Percentiles rank a stretch among this genome's conserved stretches.
These are phyloP conservation scores for Clonostachys sp. DNA, from an alignment of 2,329 filamentous ascomycete species.

Conservation along the genomic window DNA sequence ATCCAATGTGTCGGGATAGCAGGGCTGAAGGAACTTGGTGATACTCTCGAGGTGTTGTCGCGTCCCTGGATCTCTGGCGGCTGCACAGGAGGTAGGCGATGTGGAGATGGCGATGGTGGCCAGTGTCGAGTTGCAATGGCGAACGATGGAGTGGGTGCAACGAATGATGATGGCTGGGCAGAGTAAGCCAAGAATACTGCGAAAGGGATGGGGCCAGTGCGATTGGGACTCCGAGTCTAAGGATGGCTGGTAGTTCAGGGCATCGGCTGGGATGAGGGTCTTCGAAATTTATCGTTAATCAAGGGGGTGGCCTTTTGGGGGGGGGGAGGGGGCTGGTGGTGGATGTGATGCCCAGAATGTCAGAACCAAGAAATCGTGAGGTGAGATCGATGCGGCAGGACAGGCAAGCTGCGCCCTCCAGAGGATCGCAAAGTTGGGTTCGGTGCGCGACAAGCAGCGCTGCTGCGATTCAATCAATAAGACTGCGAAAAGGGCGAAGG, in stretches of 20 bases:
- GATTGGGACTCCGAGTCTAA: conserved; percentile 24
- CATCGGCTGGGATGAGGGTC: background rate
- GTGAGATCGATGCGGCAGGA: no score
- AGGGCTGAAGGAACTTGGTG: background rate
- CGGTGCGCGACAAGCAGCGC: no score
- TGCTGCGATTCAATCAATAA: no score
- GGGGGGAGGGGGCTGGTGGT: background rate
- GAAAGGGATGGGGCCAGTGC: background rate
- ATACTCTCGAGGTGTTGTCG: background rate
- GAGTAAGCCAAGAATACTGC: conserved; percentile 7
- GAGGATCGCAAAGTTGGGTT: no score
- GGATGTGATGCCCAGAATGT: no score
- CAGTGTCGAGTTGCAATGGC: conserved; percentile 3
- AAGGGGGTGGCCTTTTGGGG: background rate
- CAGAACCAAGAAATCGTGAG: no score
- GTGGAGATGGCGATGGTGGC: no score
- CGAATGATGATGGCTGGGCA: conserved; percentile 5
- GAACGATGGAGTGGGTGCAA: conserved; percentile 5
- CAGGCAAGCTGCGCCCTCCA: no score
- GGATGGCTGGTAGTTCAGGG: conserved; percentile 33
- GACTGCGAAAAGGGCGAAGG: no score
- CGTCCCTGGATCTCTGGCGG: background rate
- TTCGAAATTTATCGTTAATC: conserved; percentile 12
- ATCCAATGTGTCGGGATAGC: conserved; percentile 7
- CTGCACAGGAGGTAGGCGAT: background rate